phyloP scores from a whole-genome alignment of 345 rosid genomes.

The Zanthoxylum bungeanum region DNA sequence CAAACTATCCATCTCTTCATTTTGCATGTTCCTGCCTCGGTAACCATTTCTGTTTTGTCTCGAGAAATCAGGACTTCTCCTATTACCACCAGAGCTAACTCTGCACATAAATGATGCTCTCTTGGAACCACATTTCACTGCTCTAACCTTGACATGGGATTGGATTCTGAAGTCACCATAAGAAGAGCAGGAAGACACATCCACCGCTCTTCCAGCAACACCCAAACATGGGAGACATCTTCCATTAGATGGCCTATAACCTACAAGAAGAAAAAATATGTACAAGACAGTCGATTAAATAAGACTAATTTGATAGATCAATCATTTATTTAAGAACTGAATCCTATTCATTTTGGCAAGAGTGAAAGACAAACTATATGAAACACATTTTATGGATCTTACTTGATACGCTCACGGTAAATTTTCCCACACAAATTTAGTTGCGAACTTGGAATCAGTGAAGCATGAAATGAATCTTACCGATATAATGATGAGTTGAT shows the following conservation, averaged over 20 bases:
- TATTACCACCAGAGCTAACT: conserved; percentile 55
- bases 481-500: too few species aligned
- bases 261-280: conserved; percentile 30
- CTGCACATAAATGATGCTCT: conserved; percentile 47
- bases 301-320: background rate
- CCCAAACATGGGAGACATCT: conserved; percentile 41
- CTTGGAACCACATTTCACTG: conserved; percentile 30
- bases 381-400: background rate
- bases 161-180: conserved; percentile 21
- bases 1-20: conserved; percentile 52
- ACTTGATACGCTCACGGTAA: background rate
- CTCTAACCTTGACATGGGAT: conserved; percentile 34
- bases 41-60: conserved; percentile 56
- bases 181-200: conserved; percentile 34
- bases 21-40: conserved; percentile 59
- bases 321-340: background rate
- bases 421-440: too few species aligned
- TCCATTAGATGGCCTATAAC: conserved; percentile 49
- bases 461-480: too few species aligned
- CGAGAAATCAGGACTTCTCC: conserved; percentile 71
- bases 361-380: background rate
- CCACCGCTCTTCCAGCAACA: conserved; percentile 42
- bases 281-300: background rate
- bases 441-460: too few species aligned
- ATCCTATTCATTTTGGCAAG: background rate